Conservation (phyloP, 768 basidiomycete species). For the Gelatoporia subvermispora region DNA sequence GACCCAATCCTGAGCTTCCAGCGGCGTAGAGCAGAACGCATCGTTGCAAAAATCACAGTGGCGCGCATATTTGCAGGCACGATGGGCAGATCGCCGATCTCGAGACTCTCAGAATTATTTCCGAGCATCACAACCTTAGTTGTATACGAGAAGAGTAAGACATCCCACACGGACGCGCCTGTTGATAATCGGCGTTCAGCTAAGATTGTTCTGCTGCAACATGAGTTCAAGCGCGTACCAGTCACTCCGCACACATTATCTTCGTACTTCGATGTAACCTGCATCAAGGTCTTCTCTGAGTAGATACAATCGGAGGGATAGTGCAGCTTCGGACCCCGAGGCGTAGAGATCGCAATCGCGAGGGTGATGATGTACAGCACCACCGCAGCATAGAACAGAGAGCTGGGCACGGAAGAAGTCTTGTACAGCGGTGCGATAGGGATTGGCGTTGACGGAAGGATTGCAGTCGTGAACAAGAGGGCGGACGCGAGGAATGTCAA, state of each 20-base stretch:
- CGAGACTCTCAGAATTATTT: constrained; percentile 64
- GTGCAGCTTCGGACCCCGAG: constrained; percentile 70
- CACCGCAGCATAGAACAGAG: constrained; percentile 50
- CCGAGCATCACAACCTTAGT: constrained; percentile 86
- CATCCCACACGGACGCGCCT: constrained; percentile 56
- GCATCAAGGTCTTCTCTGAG: constrained; percentile 59
- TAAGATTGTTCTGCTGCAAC: background rate
- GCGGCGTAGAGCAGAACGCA: constrained; percentile 53
- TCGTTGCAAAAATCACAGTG: constrained; percentile 54
- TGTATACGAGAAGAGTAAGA: constrained; percentile 81
- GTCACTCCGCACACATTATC: constrained; percentile 72
- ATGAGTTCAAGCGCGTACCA: constrained; percentile 35
- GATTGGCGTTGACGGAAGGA: constrained; percentile 48
- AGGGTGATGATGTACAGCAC: constrained; percentile 44
- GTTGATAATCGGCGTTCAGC: constrained; percentile 2
- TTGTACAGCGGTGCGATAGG: constrained; percentile 26
- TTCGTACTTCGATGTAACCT: constrained; percentile 54
- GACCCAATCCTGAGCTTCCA: constrained; percentile 46
- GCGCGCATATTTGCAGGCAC: constrained; percentile 70
- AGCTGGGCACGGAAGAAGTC: constrained; percentile 17
- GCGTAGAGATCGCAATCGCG: constrained; percentile 45
- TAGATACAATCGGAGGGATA: constrained; percentile 74
- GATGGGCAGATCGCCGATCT: constrained; percentile 86
- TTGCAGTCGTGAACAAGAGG: constrained; percentile 42
- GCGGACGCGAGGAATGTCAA: constrained; percentile 46